Evolutionary conservation across 495 filamentous ascomycete species (phyloP), one percentile per base, ranked within the genome.

Genomic region (Tuber umbilicatum): DNA sequence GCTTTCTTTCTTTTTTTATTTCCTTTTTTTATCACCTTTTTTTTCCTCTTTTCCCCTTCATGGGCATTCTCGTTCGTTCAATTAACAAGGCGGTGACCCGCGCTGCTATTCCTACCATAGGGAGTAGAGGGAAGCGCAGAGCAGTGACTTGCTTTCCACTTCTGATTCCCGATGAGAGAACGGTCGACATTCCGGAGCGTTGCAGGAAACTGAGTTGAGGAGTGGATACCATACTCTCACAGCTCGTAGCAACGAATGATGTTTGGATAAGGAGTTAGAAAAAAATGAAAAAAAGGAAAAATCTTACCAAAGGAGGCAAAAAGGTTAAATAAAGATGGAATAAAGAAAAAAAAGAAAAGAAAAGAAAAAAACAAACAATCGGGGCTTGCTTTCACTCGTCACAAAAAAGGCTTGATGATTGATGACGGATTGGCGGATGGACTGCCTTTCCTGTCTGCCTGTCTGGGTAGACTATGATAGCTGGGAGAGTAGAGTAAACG

Each of bases 1-100:
- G 70, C 78, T 79, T 72, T 70, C 78, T 79, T 79, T 78, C n/a
- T 78, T 40, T 38, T 45, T 27, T 27, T 68, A 55, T 64, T 64
- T 64, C 14, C 14, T 64, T 64, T 35, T 64, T 64, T 35, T 35
- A 4, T 31, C 35, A 2, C n/a, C 0, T 60, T 60, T 50, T 50
- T 0, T 50, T 50, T 23, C n/a, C 7, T 23, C 9, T 50, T 35
- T 35, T 35, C 35, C 14, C 55, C 55, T 64, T 6, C 55, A 60
- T 14, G 27, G 50, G 9, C n/a, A 31, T 10, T 60, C 55, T 64
- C 55, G 55, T 64, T 64, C 27, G 55, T 35, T 64, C 55, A 35
- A 35, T 31, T 27, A 27, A 64, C 55, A 35, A 64, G 55, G 55
- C 14, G 55, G 55, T 64, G 55, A 64, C 55, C 55, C 55, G 55